Base-by-base conservation (phyloP, 306 rosid species). In the Rosa rugosa region DNA sequence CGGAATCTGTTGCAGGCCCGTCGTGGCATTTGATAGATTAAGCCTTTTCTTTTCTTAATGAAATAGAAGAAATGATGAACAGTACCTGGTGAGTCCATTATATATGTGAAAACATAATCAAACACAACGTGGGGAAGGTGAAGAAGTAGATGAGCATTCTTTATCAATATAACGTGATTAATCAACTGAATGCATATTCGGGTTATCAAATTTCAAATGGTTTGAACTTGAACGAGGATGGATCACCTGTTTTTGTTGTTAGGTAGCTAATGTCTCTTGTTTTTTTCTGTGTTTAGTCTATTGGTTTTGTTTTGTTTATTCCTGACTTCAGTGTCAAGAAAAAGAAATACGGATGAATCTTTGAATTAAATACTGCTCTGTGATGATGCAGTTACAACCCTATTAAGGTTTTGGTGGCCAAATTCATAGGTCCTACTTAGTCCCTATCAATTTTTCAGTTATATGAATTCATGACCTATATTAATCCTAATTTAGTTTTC, bases 221-320 rank as follows among this genome's bases (percentile, higher is more conserved):
- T 36, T 73, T 38, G 49, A 40, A 6, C 42, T 53, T 50, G 64
- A 34, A 36, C 7, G 56, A 73, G 77, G 66, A 53, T 36, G 23
- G 76, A 74, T 74, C 31, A 74, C 69, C 78, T 41, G 57, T 31
- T 31, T 31, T 75, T 75, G 56, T 42, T 40, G 78, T 74, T 73
- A 3, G 77, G 51, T 74, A 16, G 40, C 18, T 57, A 5, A 5
- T 73, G 41, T 22, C 68, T 57, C 77, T 74, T 22, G n/a, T 38
- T 53, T 38, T 25, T 12, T 46, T 36, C 38, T 73, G 6, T 59
- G 22, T 22, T 22, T 75, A 13, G 27, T 62, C 60, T 75, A 38
- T 42, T 45, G 50, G 44, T 14, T 75, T 57, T 73, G 51, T 17
- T 22, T 31, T 16, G 70, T 34, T 22, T 69, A 23, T 23, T 23